Conservation (phyloP, 176 grass and related monocot species). For the Alloteropsis semialata region DNA sequence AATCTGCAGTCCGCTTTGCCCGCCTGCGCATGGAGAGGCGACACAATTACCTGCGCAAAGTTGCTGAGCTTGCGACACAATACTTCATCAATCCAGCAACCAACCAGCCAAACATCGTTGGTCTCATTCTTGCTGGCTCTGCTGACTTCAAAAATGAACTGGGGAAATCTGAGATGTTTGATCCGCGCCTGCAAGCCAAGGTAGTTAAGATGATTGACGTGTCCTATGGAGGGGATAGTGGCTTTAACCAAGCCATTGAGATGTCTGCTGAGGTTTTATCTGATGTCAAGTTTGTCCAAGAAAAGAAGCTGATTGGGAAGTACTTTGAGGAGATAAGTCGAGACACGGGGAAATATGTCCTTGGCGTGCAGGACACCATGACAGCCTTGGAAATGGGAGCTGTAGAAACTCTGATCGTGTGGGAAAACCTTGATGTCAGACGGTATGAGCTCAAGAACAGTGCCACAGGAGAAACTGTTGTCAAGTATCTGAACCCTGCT, state of each 20-base stretch:
- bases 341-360: constrained; percentile 56
- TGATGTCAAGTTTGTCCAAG: constrained; percentile 66
- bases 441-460: constrained; percentile 57
- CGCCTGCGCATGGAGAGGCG: constrained; percentile 62
- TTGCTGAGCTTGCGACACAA: constrained; percentile 52
- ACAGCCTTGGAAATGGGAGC: constrained; percentile 59
- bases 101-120: constrained; percentile 53
- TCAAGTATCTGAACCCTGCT: constrained; percentile 37
- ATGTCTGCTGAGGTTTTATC: constrained; percentile 49
- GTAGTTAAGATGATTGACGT: constrained; percentile 56
- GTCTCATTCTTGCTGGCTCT: constrained; percentile 63
- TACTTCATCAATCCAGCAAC: constrained; percentile 62
- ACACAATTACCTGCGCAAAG: constrained; percentile 68
- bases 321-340: constrained; percentile 73
- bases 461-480: constrained; percentile 34
- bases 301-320: constrained; percentile 65
- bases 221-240: constrained; percentile 55
- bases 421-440: constrained; percentile 58
- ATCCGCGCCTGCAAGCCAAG: constrained; percentile 51
- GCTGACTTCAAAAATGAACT: constrained; percentile 66
- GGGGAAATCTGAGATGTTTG: constrained; percentile 67
- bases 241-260: constrained; percentile 73
- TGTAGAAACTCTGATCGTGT: constrained; percentile 52
- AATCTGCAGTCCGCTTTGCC: constrained; percentile 62
- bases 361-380: constrained; percentile 56